A percentile compares a stretch with the other conserved stretches of the same genome.
phyloP scores from a whole-genome alignment of 1,284 basidiomycete species.

The Somion occarium region DNA sequence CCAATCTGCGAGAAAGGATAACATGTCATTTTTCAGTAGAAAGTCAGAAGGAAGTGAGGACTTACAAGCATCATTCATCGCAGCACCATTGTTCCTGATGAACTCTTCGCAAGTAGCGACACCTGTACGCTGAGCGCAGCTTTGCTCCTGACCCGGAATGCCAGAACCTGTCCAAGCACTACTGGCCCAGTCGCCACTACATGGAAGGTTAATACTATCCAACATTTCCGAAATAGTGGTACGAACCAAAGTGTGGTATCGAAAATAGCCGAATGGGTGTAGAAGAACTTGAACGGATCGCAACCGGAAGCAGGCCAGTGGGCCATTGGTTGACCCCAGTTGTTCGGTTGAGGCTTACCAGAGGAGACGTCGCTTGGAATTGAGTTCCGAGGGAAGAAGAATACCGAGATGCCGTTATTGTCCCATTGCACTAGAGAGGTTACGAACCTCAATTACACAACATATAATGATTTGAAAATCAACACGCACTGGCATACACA shows the following conservation, averaged over 20 bases:
- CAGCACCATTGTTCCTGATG: constrained; percentile 63
- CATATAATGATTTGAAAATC: background rate
- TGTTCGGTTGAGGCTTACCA: constrained; percentile 60
- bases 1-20: constrained; percentile 50
- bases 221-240: constrained; percentile 7
- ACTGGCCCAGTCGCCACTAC: constrained; percentile 87
- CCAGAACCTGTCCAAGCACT: constrained; percentile 68
- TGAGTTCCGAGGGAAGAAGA: constrained; percentile 69
- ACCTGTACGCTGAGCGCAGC: constrained; percentile 80
- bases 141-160: constrained; percentile 74
- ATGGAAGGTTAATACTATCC: background rate
- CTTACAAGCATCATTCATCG: constrained; percentile 78
- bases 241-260: constrained; percentile 77
- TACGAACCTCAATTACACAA: constrained; percentile 2
- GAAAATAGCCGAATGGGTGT: constrained; percentile 71
- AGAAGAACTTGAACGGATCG: constrained; percentile 72
- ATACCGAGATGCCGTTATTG: constrained; percentile 68
- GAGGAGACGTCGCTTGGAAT: constrained; percentile 74
- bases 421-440: constrained; percentile 65
- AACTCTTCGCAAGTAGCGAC: constrained; percentile 74
- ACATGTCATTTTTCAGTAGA: background rate
- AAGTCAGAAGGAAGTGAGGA: constrained; percentile 16
- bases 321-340: constrained; percentile 75
- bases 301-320: constrained; percentile 69
- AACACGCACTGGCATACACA: constrained; percentile 72